These are phyloP conservation scores for Alternaria sp. DNA, from an alignment of 2,329 filamentous ascomycete species.

Conservation along the genomic window DNA sequence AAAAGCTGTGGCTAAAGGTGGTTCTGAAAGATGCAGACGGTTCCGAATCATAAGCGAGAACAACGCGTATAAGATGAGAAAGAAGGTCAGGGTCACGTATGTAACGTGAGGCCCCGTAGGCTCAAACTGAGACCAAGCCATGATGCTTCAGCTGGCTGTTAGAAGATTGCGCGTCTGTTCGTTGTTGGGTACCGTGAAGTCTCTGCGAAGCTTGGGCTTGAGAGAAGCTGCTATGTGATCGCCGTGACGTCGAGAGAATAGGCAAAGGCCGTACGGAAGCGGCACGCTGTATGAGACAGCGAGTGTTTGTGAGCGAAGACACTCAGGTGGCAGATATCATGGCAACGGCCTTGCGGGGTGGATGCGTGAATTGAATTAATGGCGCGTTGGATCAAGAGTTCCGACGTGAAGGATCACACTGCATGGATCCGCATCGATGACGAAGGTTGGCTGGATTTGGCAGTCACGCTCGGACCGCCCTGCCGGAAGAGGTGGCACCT, in stretches of 20 bases:
- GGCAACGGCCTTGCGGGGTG: neutral
- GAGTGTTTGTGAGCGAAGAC: neutral
- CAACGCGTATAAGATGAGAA: slow-evolving; percentile 57
- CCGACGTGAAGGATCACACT: slow-evolving; percentile 7
- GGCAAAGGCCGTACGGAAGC: neutral
- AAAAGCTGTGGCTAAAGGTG: slow-evolving; percentile 57
- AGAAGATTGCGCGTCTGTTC: neutral
- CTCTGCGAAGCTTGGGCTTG: slow-evolving; percentile 12
- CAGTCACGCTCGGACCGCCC: slow-evolving; percentile 1
- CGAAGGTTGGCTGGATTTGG: slow-evolving; percentile 7
- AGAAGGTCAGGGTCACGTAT: slow-evolving; percentile 55
- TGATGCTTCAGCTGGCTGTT: slow-evolving; percentile 17
- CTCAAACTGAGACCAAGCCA: slow-evolving; percentile 57
- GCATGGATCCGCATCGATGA: slow-evolving; percentile 5
- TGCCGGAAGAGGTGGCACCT: neutral
- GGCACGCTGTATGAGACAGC: neutral
- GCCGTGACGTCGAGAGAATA: slow-evolving; percentile 11
- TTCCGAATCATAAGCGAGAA: slow-evolving; percentile 59
- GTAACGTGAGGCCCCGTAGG: slow-evolving; percentile 56
- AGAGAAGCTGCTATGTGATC: neutral
- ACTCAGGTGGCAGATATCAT: neutral
- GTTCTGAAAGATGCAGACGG: slow-evolving; percentile 59
- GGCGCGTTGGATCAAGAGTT: neutral
- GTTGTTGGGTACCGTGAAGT: slow-evolving; percentile 6
- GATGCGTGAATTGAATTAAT: neutral